Base-by-base conservation (phyloP, 202 grass and related monocot genomes). In the Cymbopogon flexuosus region DNA sequence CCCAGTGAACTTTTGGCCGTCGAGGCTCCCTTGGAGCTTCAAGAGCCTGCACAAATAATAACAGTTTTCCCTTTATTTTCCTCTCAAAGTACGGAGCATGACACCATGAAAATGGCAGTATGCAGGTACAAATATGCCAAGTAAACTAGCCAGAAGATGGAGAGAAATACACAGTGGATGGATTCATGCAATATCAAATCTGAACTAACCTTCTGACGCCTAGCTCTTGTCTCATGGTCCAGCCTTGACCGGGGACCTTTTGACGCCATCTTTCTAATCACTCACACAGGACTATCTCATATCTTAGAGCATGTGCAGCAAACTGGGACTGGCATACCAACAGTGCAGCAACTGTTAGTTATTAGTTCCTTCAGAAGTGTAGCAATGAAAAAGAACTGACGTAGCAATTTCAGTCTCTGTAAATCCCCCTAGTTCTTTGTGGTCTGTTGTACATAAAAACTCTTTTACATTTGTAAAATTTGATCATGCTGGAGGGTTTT, bases 191-290 rank as follows among this genome's bases (percentile, higher is more conserved):
- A 62, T 74, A 72, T 30, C 65, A 81, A 78, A 51, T 23, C 60
- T 78, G 67, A 75, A 72, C 91, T 79, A 83, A 99, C 92, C 96
- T 96, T 99, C 46, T 96, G 93, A 30, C 96, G 96, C 73, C 84
- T 93, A 77, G 96, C 84, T 77, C 92, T 95, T 88, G 96, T 86
- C 54, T 99, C 96, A 64, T 96, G 96, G 82, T 99, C 96, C 70
- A 81, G 77, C 87, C 87, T 99, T 27, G 90, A 93, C 65, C 96
- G 87, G 35, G 96, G 92, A 82, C 96, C 96, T 84, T 99, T 99
- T 30, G 96, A 96, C 80, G 96, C 92, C 96, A 99, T 99, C 35
- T 73, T 90, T 84, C 49, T 65, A 14, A 70, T 85, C 70, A 68
- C 75, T 83, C 71, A 31, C 23, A 63, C 33, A 47, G 34, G 35